These are phyloP conservation scores for Ophiosphaerella korrae DNA, from an alignment of 2,329 filamentous ascomycete genomes.

Conservation along the genomic window DNA sequence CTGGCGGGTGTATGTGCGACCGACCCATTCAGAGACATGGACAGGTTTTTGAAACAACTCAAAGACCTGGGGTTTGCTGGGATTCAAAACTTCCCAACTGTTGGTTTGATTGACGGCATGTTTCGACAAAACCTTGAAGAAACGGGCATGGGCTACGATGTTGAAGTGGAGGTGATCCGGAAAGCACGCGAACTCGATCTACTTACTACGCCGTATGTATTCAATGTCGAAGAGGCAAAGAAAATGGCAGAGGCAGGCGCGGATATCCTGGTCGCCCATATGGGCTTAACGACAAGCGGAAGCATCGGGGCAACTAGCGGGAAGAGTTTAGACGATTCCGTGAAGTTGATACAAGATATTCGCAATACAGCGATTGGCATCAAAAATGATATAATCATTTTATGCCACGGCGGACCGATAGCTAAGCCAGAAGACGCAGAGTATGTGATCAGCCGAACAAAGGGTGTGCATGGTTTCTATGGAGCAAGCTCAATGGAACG, in stretches of 20 bases:
- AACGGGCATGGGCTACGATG: conserved; percentile 71
- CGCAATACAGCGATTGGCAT: conserved; percentile 63
- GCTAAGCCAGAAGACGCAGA: conserved; percentile 66
- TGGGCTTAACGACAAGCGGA: conserved; percentile 69
- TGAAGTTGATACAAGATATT: conserved; percentile 66
- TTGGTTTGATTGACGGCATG: conserved; percentile 70
- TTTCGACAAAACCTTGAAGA: conserved; percentile 73
- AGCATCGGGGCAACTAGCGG: conserved; percentile 68
- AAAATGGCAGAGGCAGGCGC: conserved; percentile 69
- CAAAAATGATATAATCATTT: conserved; percentile 64
- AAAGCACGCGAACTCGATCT: conserved; percentile 64
- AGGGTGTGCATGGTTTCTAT: conserved; percentile 73
- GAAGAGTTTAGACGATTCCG: conserved; percentile 68
- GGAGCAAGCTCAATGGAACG: conserved; percentile 74
- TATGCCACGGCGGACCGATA: conserved; percentile 75
- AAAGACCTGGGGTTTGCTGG: conserved; percentile 69
- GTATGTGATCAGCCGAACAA: conserved; percentile 65
- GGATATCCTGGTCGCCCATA: conserved; percentile 70
- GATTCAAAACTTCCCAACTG: conserved; percentile 75
- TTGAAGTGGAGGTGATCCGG: conserved; percentile 70
- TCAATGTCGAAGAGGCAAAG: conserved; percentile 64
- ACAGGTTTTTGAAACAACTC: conserved; percentile 64
- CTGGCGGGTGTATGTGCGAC: conserved; percentile 74
- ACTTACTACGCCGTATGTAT: conserved; percentile 73
- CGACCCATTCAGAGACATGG: conserved; percentile 70